Base-by-base conservation (phyloP, 495 filamentous ascomycete species). In the Penicillium riverlandense region DNA sequence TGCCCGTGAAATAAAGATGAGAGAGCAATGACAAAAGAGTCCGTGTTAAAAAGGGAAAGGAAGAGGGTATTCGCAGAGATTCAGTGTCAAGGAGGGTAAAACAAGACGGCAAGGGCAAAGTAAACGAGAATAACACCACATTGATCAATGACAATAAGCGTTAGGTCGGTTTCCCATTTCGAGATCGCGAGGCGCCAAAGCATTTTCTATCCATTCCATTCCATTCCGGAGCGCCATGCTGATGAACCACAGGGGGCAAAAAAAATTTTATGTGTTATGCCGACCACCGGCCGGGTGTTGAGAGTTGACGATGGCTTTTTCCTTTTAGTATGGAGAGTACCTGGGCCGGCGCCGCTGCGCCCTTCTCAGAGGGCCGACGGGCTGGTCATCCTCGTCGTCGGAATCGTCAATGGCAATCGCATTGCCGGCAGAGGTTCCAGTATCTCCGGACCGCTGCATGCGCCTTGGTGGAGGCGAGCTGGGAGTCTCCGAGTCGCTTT, bases 361-460 rank as follows among this genome's bases (percentile, higher is more conserved):
- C 53, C 54, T 47, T 49, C 57, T 47, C 37, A 58, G 37, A 12
- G 57, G 57, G 6, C 54, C 54, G 14, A 61, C 49, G 5, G 57
- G 57, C 41, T 54, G 50, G 31, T 58, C 54, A 0, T 22, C 22
- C 22, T 22, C 22, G 9, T 60, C 57, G 11, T 61, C 57, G 9
- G 57, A 61, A 37, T 55, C 57, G 40, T 58, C 55, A n/a, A 61
- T 52, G 8, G 54, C 40, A 16, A 61, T 61, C 15, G 49, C 52
- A 30, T 49, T 51, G 6, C 31, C 27, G 6, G 42, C 37, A 15
- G 43, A 34, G 9, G n/a, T 27, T 13, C 44, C 44, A 5, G 30
- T 28, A 11, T 16, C 27, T 6, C 28, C 11, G 6, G 11, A 6
- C 6, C 29, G 37, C 14, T 29, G 33, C 15, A 6, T 27, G 22